phyloP scores from a whole-genome alignment of 208 protist species.

The Angomonas ambiguus region DNA sequence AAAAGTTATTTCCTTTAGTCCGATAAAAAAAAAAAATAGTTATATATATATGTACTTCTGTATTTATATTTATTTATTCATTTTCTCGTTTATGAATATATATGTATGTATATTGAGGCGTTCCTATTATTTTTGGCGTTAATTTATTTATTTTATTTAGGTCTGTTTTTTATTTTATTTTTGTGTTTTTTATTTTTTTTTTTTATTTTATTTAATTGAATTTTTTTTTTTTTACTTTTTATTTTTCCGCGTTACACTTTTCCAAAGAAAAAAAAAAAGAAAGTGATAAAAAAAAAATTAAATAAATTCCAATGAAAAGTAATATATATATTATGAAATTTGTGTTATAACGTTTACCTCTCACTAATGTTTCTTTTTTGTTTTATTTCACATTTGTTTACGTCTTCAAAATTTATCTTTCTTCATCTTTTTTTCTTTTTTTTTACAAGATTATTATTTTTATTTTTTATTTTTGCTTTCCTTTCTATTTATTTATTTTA shows the following conservation, averaged over 20 bases:
- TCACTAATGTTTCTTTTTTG: too few species aligned
- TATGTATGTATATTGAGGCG: neutral
- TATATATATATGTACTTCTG: neutral
- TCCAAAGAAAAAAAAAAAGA: slow-evolving; percentile 2
- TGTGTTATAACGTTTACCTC: too few species aligned
- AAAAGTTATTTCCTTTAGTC: neutral
- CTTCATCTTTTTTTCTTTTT: neutral
- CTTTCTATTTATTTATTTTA: slow-evolving; percentile 9
- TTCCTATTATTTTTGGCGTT: neutral
- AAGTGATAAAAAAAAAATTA: slow-evolving; percentile 4
- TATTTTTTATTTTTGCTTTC: slow-evolving; percentile 1
- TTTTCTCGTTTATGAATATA: neutral
- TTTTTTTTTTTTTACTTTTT: neutral
- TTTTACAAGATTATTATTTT: neutral
- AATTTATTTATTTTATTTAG: neutral
- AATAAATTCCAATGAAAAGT: neutral
- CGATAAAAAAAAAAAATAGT: slow-evolving; percentile 1
- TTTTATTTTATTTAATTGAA: neutral
- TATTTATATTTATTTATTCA: slow-evolving; percentile 7
- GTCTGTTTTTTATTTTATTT: neutral
- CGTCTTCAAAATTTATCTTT: neutral
- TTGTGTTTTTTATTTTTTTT: neutral
- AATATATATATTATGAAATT: too few species aligned
- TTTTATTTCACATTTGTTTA: too few species aligned
- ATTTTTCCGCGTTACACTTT: neutral